A percentile compares a stretch with the other conserved stretches of the same genome.
Conservation (phyloP, 116 monocot genomes). For the Cymodocea nodosa region DNA sequence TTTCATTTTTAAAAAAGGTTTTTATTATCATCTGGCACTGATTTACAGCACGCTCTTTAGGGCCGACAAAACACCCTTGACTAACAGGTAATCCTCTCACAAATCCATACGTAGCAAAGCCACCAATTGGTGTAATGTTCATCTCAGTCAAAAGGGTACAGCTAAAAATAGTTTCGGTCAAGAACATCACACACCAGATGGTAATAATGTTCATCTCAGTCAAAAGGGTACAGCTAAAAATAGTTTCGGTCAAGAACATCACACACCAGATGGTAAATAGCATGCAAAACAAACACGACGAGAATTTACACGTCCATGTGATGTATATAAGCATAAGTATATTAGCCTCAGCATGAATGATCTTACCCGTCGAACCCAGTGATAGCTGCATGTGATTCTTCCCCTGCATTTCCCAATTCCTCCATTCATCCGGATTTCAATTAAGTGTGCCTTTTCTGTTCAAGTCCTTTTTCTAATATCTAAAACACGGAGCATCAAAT, state of each 20-base stretch:
- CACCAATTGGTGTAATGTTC: slow-evolving; percentile 17
- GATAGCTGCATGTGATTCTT: slow-evolving; percentile 15
- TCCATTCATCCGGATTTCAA: slow-evolving; percentile 28
- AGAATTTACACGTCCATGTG: no score
- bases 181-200: background rate
- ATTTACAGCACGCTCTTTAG: slow-evolving; percentile 15
- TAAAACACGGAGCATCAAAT: background rate
- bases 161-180: no score
- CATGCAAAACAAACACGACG: no score
- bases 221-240: background rate
- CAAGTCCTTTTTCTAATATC: slow-evolving; percentile 21
- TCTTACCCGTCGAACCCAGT: slow-evolving; percentile 23
- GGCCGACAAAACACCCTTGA: slow-evolving; percentile 17
- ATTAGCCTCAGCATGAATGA: no score
- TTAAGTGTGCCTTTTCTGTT: slow-evolving; percentile 33
- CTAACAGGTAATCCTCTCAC: slow-evolving; percentile 14
- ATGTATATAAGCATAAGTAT: no score
- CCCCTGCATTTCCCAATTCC: slow-evolving; percentile 17
- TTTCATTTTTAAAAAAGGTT: no score
- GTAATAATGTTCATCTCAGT: no score
- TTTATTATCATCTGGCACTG: slow-evolving; percentile 7
- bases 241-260: background rate
- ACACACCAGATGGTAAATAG: background rate
- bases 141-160: no score
- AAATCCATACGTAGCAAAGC: slow-evolving; percentile 9